Evolutionary conservation across 1,284 basidiomycete genomes (phyloP), one percentile per base, ranked within the genome.

Genomic region (Malassezia slooffiae): DNA sequence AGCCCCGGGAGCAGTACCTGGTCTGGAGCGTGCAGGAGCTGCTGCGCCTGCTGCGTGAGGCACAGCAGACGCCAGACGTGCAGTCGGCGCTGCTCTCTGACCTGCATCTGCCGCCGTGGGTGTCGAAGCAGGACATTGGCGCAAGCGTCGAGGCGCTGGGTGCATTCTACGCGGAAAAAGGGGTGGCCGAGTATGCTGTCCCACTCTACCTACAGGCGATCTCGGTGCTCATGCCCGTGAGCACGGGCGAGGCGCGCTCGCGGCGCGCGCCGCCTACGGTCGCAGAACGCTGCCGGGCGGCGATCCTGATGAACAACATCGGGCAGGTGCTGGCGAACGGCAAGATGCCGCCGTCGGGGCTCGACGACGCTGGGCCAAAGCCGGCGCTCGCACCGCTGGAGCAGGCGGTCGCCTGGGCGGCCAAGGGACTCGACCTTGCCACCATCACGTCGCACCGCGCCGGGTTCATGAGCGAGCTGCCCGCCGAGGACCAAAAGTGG

Each of bases 141-240:
- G 55, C 55, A 9, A 59, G 55, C n/a, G 50, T 70, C 42, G 70
- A 71, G 48, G 51, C 64, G 4, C 57, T 71, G 7, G 70, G 69
- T 32, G 56, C 54, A 13, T 63, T 70, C 19, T 71, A 71, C 44
- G 62, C 68, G 4, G 24, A 44, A 5, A 54, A 62, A 29, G 47
- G 47, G 33, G 52, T 62, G 1, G 52, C 58, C 11, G 63, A 70
- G 38, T 69, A 60, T 35, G 70, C 70, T 2, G 60, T 70, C 21
- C 67, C 69, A 8, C 54, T 71, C 7, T 70, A 70, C 47, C 50
- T 70, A 8, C 70, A 71, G 39, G 60, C 67, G 0, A 54, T 71
- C 0, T 55, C 58, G 9, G 54, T 70, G 34, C 58, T 70, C 7
- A 35, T 70, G 5, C 68, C 68, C 0, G 13, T 41, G 2, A 12